phyloP scores from a whole-genome alignment of 805 yeast species.

The Alloascoidea africana region DNA sequence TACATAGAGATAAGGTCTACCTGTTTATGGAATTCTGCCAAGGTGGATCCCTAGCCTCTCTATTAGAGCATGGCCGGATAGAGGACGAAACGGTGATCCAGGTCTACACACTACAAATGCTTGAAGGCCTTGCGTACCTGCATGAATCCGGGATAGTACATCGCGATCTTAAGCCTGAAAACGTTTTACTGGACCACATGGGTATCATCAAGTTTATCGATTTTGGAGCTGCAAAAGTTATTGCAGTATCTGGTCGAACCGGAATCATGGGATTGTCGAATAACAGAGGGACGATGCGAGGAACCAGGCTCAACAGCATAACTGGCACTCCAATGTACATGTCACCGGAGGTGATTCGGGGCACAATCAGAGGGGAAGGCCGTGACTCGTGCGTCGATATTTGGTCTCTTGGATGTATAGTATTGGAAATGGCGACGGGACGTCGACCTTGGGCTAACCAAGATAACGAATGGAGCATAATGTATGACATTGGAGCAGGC shows the following conservation, averaged over 20 bases:
- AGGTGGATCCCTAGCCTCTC: constrained; percentile 80
- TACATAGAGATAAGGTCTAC: constrained; percentile 87
- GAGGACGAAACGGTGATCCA: constrained; percentile 91
- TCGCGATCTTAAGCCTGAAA: constrained; percentile 93
- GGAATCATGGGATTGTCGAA: constrained; percentile 6
- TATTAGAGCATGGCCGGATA: constrained; percentile 82
- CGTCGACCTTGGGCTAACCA: constrained; percentile 91
- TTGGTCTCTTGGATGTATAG: constrained; percentile 96
- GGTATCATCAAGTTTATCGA: constrained; percentile 94
- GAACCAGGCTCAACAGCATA: constrained; percentile 29
- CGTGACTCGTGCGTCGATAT: constrained; percentile 64
- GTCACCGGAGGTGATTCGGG: constrained; percentile 95
- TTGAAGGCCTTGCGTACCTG: constrained; percentile 88
- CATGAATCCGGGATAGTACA: constrained; percentile 95
- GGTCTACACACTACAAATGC: constrained; percentile 79
- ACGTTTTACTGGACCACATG: constrained; percentile 74
- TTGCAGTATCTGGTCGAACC: constrained; percentile 21
- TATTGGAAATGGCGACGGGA: constrained; percentile 93
- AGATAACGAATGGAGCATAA: constrained; percentile 96
- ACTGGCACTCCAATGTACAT: constrained; percentile 98
- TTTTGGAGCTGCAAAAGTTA: constrained; percentile 92
- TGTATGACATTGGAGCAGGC: constrained; percentile 97
- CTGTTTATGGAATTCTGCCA: constrained; percentile 97
- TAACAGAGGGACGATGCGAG: constrained; percentile 18
- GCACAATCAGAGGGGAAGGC: constrained; percentile 34